Conservation (phyloP, 2,329 filamentous ascomycete genomes). For the Ascochyta viciae-villosae region DNA sequence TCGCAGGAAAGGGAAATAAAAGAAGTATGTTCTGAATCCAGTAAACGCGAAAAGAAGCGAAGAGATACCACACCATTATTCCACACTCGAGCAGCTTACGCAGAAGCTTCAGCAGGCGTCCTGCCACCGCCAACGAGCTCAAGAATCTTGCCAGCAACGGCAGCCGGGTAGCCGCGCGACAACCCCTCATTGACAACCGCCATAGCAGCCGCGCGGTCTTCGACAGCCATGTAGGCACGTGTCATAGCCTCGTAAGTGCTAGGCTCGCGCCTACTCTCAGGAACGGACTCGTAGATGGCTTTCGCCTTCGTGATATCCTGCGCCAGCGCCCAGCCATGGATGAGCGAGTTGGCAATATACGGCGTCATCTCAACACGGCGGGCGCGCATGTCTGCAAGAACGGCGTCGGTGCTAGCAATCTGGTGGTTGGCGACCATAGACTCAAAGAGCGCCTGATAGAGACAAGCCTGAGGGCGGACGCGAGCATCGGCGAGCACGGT, state of each 20-base stretch:
- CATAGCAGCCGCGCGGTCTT: constrained; percentile 79
- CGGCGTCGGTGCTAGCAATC: constrained; percentile 72
- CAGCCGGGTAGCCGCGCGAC: constrained; percentile 84
- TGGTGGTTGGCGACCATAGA: constrained; percentile 94
- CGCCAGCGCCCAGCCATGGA: constrained; percentile 92
- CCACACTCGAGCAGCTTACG: constrained; percentile 7
- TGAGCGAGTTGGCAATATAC: constrained; percentile 97
- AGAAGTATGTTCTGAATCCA: constrained; percentile 8
- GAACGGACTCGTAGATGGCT: constrained; percentile 79
- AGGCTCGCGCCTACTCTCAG: constrained; percentile 82
- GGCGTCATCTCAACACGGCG: constrained; percentile 85
- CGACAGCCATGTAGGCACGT: constrained; percentile 83
- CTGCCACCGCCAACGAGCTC: constrained; percentile 71
- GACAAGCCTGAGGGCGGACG: constrained; percentile 77
- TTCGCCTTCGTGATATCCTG: constrained; percentile 81
- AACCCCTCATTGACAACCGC: constrained; percentile 88
- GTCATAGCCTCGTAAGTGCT: constrained; percentile 99
- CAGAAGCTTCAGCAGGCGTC: constrained; percentile 30
- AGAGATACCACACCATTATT: constrained; percentile 1
- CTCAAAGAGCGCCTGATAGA: constrained; percentile 97
- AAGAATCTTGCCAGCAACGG: constrained; percentile 91
- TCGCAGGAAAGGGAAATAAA: constrained; percentile 23
- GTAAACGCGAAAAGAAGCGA: constrained; percentile 14
- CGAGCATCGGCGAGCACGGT: constrained; percentile 72
- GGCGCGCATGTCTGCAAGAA: constrained; percentile 77